Conservation (phyloP, 371 early-diverging fungal species). For the Fennellomyces sp. region DNA sequence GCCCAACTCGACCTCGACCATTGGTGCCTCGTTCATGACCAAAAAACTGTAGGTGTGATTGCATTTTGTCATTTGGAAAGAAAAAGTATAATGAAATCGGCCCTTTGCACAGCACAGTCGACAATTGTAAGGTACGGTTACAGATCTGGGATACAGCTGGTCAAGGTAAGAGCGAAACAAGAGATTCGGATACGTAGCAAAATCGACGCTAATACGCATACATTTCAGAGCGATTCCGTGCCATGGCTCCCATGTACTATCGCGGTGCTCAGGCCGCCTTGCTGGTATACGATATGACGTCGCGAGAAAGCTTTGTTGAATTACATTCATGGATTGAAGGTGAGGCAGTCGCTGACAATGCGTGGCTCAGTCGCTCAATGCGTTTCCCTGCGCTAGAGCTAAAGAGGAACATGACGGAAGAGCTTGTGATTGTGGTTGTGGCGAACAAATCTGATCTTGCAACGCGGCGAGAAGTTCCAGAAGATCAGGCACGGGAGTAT, state of each 20-base stretch:
- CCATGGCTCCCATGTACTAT: constrained; percentile 82
- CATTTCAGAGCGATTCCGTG: constrained; percentile 68
- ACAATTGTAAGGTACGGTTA: constrained; percentile 67
- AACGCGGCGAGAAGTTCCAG: constrained; percentile 59
- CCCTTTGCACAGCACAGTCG: constrained; percentile 53
- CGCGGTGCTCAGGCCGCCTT: constrained; percentile 76
- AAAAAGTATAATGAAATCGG: not conserved
- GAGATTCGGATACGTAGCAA: constrained; percentile 1
- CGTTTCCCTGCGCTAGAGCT: constrained; percentile 58
- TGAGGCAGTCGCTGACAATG: not conserved
- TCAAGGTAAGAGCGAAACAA: constrained; percentile 42
- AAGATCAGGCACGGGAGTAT: constrained; percentile 62
- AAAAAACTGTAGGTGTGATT: constrained; percentile 64
- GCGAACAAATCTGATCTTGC: constrained; percentile 78
- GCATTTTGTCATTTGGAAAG: not conserved
- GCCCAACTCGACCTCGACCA: constrained; percentile 79
- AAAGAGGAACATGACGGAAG: constrained; percentile 71
- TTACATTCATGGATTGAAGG: constrained; percentile 33
- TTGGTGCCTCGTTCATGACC: constrained; percentile 83
- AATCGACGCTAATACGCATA: too few species aligned
- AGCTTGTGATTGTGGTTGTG: constrained; percentile 72
- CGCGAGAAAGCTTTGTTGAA: constrained; percentile 28
- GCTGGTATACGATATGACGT: constrained; percentile 59
- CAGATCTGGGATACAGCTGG: constrained; percentile 80
- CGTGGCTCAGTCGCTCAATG: not conserved